A percentile compares a stretch with the other conserved stretches of the same genome.
These are phyloP conservation scores for Shiraia sp. DNA, from an alignment of 2,329 filamentous ascomycete genomes.

Conservation along the genomic window DNA sequence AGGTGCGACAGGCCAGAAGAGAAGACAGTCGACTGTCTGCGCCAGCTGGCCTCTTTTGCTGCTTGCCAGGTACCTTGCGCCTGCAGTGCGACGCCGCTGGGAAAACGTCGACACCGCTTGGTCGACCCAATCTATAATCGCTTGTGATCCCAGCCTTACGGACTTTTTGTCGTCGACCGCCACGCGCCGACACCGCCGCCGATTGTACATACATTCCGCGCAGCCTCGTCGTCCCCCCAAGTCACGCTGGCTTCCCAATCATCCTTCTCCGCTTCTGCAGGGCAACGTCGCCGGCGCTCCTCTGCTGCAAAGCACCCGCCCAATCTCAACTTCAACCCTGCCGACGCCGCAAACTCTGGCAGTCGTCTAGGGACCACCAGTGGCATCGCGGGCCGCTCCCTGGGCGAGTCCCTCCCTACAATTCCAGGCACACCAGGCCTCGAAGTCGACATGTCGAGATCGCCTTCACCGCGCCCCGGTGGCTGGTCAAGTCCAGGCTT, in stretches of 20 bases:
- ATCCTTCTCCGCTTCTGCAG: constrained; percentile 42
- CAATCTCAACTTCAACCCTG: constrained; percentile 33
- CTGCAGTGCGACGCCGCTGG: constrained; percentile 19
- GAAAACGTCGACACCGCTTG: constrained; percentile 6
- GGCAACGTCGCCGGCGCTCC: constrained; percentile 47
- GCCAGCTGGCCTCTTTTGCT: constrained; percentile 33
- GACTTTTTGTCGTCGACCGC: constrained; percentile 18
- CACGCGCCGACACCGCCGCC: constrained; percentile 19
- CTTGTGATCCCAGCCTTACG: constrained; percentile 14
- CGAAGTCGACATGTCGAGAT: constrained; percentile 71
- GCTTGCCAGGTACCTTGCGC: constrained; percentile 16
- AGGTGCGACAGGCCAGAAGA: constrained; percentile 26
- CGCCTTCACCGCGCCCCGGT: constrained; percentile 81
- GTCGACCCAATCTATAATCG: constrained; percentile 5
- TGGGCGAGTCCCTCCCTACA: constrained; percentile 40
- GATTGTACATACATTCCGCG: constrained; percentile 24
- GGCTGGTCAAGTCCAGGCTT: constrained; percentile 87
- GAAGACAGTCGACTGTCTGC: constrained; percentile 18
- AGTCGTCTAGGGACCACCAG: constrained; percentile 38
- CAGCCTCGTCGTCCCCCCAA: constrained; percentile 26
- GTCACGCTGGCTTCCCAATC: constrained; percentile 46
- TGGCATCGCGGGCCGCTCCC: constrained; percentile 35
- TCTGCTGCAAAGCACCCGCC: constrained; percentile 44
- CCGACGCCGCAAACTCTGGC: constrained; percentile 27
- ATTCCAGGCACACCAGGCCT: constrained; percentile 43